phyloP scores from a whole-genome alignment of 495 filamentous ascomycete genomes.

The Penicillium crystallinum region DNA sequence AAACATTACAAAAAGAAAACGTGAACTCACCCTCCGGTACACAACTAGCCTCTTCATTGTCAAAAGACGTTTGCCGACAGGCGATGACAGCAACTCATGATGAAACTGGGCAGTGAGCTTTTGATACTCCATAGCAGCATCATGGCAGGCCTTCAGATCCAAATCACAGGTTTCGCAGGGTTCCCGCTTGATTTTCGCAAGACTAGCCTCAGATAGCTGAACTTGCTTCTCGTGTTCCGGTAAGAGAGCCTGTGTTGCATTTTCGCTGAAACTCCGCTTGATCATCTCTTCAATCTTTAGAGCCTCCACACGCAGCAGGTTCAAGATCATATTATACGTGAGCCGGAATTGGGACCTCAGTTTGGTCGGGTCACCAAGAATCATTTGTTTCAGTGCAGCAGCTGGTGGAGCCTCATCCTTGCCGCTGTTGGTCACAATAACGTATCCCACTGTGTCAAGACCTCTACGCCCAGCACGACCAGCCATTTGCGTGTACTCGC shows the following conservation, averaged over 20 bases:
- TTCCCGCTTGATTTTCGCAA: conserved; percentile 84
- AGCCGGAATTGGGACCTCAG: conserved; percentile 92
- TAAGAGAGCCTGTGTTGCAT: conserved; percentile 92
- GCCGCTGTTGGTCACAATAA: conserved; percentile 83
- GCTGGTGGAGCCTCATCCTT: conserved; percentile 85
- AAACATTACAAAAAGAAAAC: not conserved
- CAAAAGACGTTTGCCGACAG: conserved; percentile 77
- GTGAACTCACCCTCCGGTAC: conserved; percentile 50
- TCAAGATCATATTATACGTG: conserved; percentile 99
- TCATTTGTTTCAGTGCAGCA: conserved; percentile 79
- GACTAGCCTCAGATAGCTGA: conserved; percentile 84
- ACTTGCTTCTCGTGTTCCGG: conserved; percentile 94
- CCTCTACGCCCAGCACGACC: conserved; percentile 90
- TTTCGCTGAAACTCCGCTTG: conserved; percentile 97
- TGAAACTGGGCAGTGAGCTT: conserved; percentile 70
- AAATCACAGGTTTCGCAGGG: conserved; percentile 76
- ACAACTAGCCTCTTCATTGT: conserved; percentile 67
- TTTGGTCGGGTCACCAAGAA: conserved; percentile 91
- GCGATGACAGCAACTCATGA: conserved; percentile 61
- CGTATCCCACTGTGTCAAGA: conserved; percentile 84
- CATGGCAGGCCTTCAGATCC: conserved; percentile 72
- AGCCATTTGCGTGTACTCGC: conserved; percentile 98
- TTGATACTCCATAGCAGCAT: conserved; percentile 72
- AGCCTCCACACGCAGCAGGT: conserved; percentile 90
- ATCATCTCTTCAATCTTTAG: conserved; percentile 99